These are phyloP conservation scores for Talaromyces sp. DNA, from an alignment of 2,329 filamentous ascomycete species.

Conservation along the genomic window DNA sequence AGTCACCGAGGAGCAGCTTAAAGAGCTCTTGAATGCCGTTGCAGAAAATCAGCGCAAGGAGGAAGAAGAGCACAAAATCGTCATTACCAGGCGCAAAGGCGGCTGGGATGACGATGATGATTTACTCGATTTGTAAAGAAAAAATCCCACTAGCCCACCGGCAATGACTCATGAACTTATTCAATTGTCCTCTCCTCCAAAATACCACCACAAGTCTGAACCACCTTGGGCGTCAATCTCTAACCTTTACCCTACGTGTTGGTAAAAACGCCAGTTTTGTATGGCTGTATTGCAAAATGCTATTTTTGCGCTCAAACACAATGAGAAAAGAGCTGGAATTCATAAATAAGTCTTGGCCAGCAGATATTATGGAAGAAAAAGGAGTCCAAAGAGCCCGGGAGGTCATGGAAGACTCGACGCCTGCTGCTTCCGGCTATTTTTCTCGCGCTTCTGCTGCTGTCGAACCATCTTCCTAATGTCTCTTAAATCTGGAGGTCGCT, in stretches of 20 bases:
- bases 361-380: neutral
- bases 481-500: conserved; percentile 84
- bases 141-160: neutral
- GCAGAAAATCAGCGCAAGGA: conserved; percentile 68
- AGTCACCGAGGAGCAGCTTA: conserved; percentile 90
- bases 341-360: conserved; percentile 14
- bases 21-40: conserved; percentile 83
- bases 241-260: too few species aligned
- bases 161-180: too few species aligned
- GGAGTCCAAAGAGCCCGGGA: neutral
- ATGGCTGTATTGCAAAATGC: neutral
- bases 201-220: too few species aligned
- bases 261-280: neutral
- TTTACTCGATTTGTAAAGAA: conserved; percentile 43
- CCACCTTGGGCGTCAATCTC: too few species aligned
- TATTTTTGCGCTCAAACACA: neutral
- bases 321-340: conserved; percentile 17
- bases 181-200: too few species aligned
- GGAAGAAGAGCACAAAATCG: conserved; percentile 75
- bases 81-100: conserved; percentile 79
- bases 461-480: conserved; percentile 71
- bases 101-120: conserved; percentile 77
- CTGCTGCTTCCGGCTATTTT: conserved; percentile 46
- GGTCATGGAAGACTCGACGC: conserved; percentile 10
- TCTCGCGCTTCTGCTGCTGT: conserved; percentile 68